Base-by-base conservation (phyloP, 805 yeast genomes). In the Kluyveromyces lactis region DNA sequence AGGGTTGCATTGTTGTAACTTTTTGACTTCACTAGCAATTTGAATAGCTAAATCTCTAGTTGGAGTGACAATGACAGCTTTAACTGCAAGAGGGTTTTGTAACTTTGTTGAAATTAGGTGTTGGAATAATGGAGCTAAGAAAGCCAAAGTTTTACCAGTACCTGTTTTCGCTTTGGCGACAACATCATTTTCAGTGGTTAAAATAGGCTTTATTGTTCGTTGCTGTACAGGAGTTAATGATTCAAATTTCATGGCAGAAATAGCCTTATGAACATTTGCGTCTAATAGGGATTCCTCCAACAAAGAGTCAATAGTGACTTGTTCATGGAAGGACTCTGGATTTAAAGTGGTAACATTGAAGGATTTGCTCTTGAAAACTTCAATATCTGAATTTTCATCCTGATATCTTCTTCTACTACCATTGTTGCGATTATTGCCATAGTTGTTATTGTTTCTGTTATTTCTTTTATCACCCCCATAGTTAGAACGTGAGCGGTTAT, bases 91-190 rank as follows among this genome's bases (percentile, higher is more conserved):
- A 4, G 58, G 53, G 13, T 49, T 43, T 12, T 56, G 61, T 2
- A 43, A 42, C 40, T 52, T 56, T 36, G 49, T 56, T 42, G 48
- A 65, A 47, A 54, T 64, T 62, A 53, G 66, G 47, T 75, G 72
- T 54, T 86, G 82, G 33, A 86, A 64, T 10, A 84, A 64, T 2
- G 96, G 96, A 31, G 89, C 67, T 44, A 89, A 81, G 59, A 86
- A 87, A 0, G 96, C 94, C 46, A 84, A 76, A 0, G 97, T 87
- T 60, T 87, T 87, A 53, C 97, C 97, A 2, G 97, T 87, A 58
- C 97, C 97, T 3, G 97, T 87, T 59, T 86, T 86, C 19, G 97
- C 96, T 52, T 95, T 72, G 28, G 86, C 87, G 17, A 87, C 86
- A 31, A 86, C 68, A 47, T 90, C 89, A 24, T 66, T 63, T n/a